A percentile compares a stretch with the other conserved stretches of the same genome.
These are phyloP conservation scores for Fusarium drepaniforme DNA, from an alignment of 2,329 filamentous ascomycete genomes.

Conservation along the genomic window DNA sequence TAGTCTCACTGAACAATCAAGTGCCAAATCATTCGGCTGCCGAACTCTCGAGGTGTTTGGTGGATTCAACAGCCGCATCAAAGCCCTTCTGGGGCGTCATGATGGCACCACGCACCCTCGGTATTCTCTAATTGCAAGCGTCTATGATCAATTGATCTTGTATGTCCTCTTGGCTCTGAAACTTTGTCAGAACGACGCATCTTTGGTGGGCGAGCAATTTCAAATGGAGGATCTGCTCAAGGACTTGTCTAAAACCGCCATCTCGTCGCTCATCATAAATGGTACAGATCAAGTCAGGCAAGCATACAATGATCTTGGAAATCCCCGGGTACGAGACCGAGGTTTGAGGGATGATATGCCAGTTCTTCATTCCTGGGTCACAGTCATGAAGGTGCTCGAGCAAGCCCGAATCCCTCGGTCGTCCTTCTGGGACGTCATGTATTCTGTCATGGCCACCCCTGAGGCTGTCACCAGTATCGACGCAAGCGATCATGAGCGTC, in stretches of 20 bases:
- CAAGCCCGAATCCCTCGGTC: constrained; percentile 62
- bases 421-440: constrained; percentile 72
- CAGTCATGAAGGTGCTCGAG: constrained; percentile 66
- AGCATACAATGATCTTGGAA: constrained; percentile 63
- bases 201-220: constrained; percentile 52
- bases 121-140: constrained; percentile 30
- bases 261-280: constrained; percentile 55
- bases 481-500: constrained; percentile 62
- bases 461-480: constrained; percentile 54
- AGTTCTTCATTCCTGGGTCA: constrained; percentile 67
- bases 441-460: constrained; percentile 55
- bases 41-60: constrained; percentile 58
- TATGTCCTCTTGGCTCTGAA: constrained; percentile 53
- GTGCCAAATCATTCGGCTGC: constrained; percentile 56
- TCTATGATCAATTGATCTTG: constrained; percentile 49
- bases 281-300: constrained; percentile 59
- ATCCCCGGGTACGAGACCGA: constrained; percentile 58
- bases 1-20: constrained; percentile 51
- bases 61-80: constrained; percentile 53
- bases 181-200: constrained; percentile 55
- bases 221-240: constrained; percentile 64
- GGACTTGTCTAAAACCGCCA: constrained; percentile 52
- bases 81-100: constrained; percentile 20
- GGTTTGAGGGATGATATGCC: constrained; percentile 64
- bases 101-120: neutral